A percentile compares a stretch with the other conserved stretches of the same genome.
Evolutionary conservation across 352 stramenopile genomes (phyloP).

Genomic region (Globisporangium nodosum): DNA sequence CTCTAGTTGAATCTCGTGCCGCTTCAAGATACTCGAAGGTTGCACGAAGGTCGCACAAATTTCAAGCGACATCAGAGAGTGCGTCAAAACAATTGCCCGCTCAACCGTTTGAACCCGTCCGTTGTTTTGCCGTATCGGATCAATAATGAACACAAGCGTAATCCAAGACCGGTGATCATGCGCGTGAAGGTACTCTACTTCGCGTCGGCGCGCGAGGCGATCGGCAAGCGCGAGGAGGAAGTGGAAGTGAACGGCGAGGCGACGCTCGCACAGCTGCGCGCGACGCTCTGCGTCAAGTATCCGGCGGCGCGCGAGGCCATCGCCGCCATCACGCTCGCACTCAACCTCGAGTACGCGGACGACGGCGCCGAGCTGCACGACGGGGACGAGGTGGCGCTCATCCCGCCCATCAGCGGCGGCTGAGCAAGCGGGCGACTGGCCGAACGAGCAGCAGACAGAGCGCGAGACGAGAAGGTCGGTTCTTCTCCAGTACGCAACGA

Average conservation of each 20-base stretch:
- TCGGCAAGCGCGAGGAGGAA: conserved; percentile 66
- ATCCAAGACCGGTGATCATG: conserved; percentile 12
- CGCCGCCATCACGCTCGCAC: conserved; percentile 53
- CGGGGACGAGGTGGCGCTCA: conserved; percentile 78
- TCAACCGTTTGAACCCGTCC: no score
- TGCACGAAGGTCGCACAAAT: background rate
- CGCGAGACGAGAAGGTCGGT: no score
- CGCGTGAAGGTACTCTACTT: conserved; percentile 81
- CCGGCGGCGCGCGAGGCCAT: conserved; percentile 40
- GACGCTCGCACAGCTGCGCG: conserved; percentile 41
- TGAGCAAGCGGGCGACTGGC: conserved; percentile 6
- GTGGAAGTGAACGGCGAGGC: conserved; percentile 18
- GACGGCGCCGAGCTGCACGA: conserved; percentile 41
- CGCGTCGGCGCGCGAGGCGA: conserved; percentile 60
- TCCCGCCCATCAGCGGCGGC: conserved; percentile 73
- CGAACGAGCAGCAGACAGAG: background rate
- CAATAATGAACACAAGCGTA: no score
- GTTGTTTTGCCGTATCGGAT: background rate
- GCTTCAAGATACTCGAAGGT: conserved; percentile 26
- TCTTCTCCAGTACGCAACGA: background rate
- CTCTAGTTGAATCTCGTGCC: background rate
- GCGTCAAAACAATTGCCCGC: no score
- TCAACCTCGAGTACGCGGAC: conserved; percentile 68
- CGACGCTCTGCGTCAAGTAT: conserved; percentile 40
- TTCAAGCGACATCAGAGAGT: no score